Conservation (phyloP, 768 basidiomycete species). For the Hysterangium stoloniferum region DNA sequence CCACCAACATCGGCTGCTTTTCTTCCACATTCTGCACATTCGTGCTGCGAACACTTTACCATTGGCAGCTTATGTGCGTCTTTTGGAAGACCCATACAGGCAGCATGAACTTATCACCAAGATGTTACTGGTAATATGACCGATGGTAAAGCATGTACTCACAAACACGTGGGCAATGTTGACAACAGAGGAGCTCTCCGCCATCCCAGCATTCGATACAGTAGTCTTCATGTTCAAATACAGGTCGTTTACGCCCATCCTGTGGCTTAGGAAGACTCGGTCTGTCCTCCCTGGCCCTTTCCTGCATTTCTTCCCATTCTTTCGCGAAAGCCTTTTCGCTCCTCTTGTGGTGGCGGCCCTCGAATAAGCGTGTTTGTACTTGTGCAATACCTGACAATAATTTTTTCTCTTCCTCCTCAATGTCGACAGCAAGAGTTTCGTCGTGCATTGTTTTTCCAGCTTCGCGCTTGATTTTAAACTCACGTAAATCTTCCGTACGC, state of each 20-base stretch:
- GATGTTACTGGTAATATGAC: neutral
- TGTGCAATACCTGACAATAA: constrained; percentile 50
- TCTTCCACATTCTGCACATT: constrained; percentile 37
- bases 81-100: constrained; percentile 32
- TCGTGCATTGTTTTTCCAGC: constrained; percentile 15
- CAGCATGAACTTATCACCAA: constrained; percentile 31
- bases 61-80: neutral
- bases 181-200: constrained; percentile 43
- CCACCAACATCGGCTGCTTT: constrained; percentile 42
- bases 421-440: constrained; percentile 29
- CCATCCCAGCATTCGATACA: constrained; percentile 55
- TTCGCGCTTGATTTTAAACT: constrained; percentile 39
- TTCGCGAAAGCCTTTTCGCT: constrained; percentile 30
- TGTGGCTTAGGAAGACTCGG: constrained; percentile 23
- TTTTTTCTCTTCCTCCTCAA: constrained; percentile 45
- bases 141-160: constrained; percentile 8
- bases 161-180: constrained; percentile 46
- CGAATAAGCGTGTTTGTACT: constrained; percentile 51
- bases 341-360: constrained; percentile 37
- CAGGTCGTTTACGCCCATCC: constrained; percentile 28
- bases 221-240: constrained; percentile 47
- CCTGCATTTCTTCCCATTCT: constrained; percentile 40
- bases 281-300: constrained; percentile 34
- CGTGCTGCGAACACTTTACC: constrained; percentile 41
- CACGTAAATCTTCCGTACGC: constrained; percentile 33